Evolutionary conservation across 2,329 filamentous ascomycete genomes (phyloP).

Genomic region (Endoconidiophora laricicola): DNA sequence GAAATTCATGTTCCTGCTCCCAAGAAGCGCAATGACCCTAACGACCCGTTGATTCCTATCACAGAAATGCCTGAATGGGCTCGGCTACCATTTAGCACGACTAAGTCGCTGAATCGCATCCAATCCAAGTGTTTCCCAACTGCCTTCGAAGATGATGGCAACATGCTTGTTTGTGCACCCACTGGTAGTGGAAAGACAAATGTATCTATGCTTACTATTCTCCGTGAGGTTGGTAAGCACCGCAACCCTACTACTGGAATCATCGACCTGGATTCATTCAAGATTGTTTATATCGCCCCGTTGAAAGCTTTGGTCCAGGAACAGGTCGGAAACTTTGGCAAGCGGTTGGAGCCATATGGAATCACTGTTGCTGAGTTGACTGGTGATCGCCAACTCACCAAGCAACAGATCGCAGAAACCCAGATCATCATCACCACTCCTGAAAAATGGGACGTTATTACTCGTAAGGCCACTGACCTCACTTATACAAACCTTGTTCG

Average conservation of each 20-base stretch:
- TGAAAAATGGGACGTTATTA: constrained; percentile 99
- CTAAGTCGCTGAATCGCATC: constrained; percentile 82
- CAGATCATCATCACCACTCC: constrained; percentile 97
- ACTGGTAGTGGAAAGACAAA: constrained; percentile 98
- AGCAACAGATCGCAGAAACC: constrained; percentile 94
- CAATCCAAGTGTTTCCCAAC: constrained; percentile 86
- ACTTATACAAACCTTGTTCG: constrained; percentile 96
- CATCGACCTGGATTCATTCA: constrained; percentile 90
- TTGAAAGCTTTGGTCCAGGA: constrained; percentile 93
- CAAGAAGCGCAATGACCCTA: constrained; percentile 67
- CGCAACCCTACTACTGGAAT: constrained; percentile 78
- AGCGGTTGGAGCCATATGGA: constrained; percentile 75
- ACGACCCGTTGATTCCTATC: constrained; percentile 67
- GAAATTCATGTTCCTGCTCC: constrained; percentile 94
- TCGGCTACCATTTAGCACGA: constrained; percentile 64
- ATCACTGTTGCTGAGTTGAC: constrained; percentile 91
- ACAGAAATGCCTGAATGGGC: constrained; percentile 89
- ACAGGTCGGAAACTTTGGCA: constrained; percentile 94
- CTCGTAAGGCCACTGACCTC: constrained; percentile 87
- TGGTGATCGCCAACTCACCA: constrained; percentile 92
- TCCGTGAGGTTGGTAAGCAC: constrained; percentile 93
- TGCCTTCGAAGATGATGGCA: constrained; percentile 86
- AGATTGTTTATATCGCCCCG: constrained; percentile 95
- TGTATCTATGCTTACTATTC: constrained; percentile 90
- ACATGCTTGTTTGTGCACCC: constrained; percentile 94